Base-by-base conservation (phyloP, 495 filamentous ascomycete genomes). In the Patellaria atrata region DNA sequence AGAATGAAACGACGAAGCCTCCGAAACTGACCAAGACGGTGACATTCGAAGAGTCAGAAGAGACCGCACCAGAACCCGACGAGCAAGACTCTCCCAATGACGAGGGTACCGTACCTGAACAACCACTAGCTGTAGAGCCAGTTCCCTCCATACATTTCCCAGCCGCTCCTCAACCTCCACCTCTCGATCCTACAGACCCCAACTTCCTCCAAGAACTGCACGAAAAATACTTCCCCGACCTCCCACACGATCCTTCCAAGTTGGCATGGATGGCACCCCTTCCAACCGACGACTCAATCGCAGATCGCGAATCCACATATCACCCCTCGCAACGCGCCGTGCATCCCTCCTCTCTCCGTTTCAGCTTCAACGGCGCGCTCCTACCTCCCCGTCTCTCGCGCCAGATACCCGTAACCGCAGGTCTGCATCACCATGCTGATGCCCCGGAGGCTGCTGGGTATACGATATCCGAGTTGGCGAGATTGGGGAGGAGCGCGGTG, bases 381-480 rank as follows among this genome's bases (percentile, higher is more conserved):
- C 62, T 97, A 16, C 68, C 86, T 0, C 89, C 89, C 1, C 63
- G 71, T 17, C 69, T 68, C 4, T 71, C 82, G 8, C 66, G 79
- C 29, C 64, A 67, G 5, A 69, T 96, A 15, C 76, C 87, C 0
- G 67, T 68, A 1, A 75, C 66, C 10, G 66, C 77, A 17, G 89
- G 89, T 1, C 65, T 97, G 24, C 89, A 97, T 56, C 89, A 97
- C 55, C 89, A 97, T 55, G 85, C 75, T 41, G 74, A 91, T 27
- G 85, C 91, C 5, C 89, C 89, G 9, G 82, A 89, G 48, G 82
- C 86, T 0, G 89, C 89, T 0, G 89, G 89, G 0, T 97, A 97
- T 54, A 94, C 91, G 1, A 67, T 97, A 18, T 77, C 77, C 0
- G 89, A 97, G 56, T 65, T 97, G 2, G 79, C 86, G 5, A 70